phyloP scores from a whole-genome alignment of 768 basidiomycete species.

The Mycena leptocephala region DNA sequence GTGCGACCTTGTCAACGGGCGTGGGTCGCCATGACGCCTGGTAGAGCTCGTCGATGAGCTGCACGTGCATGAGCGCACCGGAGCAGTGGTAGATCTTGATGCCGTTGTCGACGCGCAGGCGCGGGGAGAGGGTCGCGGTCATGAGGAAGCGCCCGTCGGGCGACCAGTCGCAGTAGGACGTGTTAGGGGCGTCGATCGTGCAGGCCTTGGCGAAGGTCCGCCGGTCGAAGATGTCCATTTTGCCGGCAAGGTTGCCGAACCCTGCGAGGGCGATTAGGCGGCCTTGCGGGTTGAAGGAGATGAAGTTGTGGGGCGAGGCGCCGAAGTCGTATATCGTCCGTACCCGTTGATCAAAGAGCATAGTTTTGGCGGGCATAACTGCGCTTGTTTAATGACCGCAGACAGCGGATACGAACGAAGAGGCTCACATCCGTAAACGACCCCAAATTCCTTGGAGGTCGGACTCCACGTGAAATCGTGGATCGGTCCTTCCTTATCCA shows the following conservation, averaged over 20 bases:
- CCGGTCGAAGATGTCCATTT: slow-evolving; percentile 93
- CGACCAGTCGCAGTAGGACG: slow-evolving; percentile 96
- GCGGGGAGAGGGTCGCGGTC: slow-evolving; percentile 96
- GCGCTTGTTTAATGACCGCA: slow-evolving; percentile 15
- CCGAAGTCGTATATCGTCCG: slow-evolving; percentile 94
- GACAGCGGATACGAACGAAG: not conserved
- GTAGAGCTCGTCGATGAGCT: slow-evolving; percentile 90
- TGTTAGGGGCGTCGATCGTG: slow-evolving; percentile 93
- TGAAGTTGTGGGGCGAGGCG: slow-evolving; percentile 90
- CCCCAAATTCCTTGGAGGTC: slow-evolving; percentile 96
- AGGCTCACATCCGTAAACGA: slow-evolving; percentile 94
- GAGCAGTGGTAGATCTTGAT: slow-evolving; percentile 97
- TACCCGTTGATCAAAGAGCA: slow-evolving; percentile 93
- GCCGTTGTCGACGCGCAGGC: slow-evolving; percentile 97
- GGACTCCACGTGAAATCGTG: slow-evolving; percentile 98
- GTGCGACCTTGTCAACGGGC: slow-evolving; percentile 74
- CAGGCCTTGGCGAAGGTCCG: slow-evolving; percentile 85
- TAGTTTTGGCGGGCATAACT: slow-evolving; percentile 97
- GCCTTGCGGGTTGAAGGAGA: slow-evolving; percentile 95
- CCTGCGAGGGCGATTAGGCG: slow-evolving; percentile 92
- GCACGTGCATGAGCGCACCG: slow-evolving; percentile 89
- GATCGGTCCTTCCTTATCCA: slow-evolving; percentile 98
- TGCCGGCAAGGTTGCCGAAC: slow-evolving; percentile 97
- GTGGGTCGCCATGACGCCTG: slow-evolving; percentile 89
- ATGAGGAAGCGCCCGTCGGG: slow-evolving; percentile 94